A percentile compares a stretch with the other conserved stretches of the same genome.
Evolutionary conservation across 306 rosid species (phyloP).

Genomic region (Cicer arietinum): DNA sequence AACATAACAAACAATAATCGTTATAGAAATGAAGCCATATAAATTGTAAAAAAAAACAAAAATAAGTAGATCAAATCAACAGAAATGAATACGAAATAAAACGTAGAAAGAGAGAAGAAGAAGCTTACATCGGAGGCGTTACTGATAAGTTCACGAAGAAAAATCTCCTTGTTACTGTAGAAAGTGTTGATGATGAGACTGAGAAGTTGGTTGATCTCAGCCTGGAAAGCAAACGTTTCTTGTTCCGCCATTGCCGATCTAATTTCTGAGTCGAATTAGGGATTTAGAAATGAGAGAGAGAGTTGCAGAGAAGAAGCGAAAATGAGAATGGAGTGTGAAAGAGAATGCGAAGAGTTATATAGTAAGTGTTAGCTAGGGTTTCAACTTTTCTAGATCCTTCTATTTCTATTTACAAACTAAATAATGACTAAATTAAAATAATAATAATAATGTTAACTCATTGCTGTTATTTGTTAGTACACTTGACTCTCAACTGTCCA

Average conservation of each 20-base stretch:
- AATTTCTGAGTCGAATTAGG: neutral
- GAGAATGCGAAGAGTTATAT: neutral
- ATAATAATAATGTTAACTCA: neutral
- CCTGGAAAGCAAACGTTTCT: conserved; percentile 92
- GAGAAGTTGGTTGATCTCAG: conserved; percentile 93
- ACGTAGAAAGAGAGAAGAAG: neutral
- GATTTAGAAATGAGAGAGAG: neutral
- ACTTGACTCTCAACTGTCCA: neutral
- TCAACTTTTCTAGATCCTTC: conserved; percentile 42
- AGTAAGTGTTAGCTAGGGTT: conserved; percentile 40
- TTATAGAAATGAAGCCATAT: neutral
- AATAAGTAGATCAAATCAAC: neutral
- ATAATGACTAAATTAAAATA: neutral
- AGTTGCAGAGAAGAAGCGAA: neutral
- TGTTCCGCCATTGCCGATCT: conserved; percentile 52
- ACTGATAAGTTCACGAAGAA: conserved; percentile 85
- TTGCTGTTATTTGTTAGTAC: neutral
- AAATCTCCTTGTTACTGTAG: conserved; percentile 95
- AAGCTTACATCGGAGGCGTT: conserved; percentile 78
- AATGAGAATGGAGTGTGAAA: neutral
- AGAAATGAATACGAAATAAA: neutral
- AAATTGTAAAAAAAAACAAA: neutral
- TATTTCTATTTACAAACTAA: neutral
- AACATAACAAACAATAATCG: neutral
- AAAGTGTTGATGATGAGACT: conserved; percentile 90